phyloP scores from a whole-genome alignment of 495 filamentous ascomycete species.

The Aspergillus homomorphus region DNA sequence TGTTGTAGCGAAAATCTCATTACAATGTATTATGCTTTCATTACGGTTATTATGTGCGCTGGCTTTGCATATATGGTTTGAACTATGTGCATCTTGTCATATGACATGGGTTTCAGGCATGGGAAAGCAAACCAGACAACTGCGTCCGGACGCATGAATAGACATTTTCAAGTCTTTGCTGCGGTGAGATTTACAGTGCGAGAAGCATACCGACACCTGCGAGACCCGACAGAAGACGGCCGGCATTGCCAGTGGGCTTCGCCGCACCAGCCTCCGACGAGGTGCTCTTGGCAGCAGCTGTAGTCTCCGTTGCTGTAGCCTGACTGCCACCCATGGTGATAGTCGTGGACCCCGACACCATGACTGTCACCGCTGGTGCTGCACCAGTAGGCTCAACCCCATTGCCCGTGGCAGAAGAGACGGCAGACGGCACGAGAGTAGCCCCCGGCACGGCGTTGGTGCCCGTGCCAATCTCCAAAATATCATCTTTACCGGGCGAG shows the following conservation, averaged over 20 bases:
- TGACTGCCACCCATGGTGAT: not conserved
- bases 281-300: constrained; percentile 9
- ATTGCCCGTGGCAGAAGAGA: constrained; percentile 34
- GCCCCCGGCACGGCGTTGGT: constrained; percentile 63
- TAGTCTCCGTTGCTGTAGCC: not conserved
- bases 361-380: not conserved
- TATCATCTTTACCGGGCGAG: constrained; percentile 58
- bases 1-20: too few species aligned
- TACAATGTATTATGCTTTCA: too few species aligned
- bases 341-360: not conserved
- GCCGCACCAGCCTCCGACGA: constrained; percentile 16
- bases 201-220: constrained; percentile 24
- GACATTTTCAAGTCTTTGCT: too few species aligned
- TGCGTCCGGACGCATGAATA: not conserved
- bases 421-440: constrained; percentile 56
- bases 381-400: not conserved
- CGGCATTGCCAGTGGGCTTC: constrained; percentile 19
- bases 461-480: constrained; percentile 69
- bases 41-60: too few species aligned
- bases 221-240: constrained; percentile 23
- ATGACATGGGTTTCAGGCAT: not conserved
- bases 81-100: too few species aligned
- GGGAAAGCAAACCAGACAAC: not conserved
- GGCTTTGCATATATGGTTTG: too few species aligned
- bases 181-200: constrained; percentile 18